Evolutionary conservation across 2,329 filamentous ascomycete genomes (phyloP).

Genomic region (Botrytis galanthina): DNA sequence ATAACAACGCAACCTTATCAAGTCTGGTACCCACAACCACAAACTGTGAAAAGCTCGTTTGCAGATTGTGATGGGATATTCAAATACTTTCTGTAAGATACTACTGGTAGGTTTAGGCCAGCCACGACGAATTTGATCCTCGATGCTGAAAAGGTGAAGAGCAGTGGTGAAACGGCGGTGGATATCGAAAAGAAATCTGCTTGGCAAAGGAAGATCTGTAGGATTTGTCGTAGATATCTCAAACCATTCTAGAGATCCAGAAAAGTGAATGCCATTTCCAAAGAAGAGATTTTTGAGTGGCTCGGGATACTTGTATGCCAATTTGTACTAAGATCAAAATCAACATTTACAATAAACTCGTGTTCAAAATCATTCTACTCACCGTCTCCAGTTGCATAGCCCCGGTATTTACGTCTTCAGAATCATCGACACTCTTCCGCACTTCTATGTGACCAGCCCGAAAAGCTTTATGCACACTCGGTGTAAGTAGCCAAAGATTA

Average conservation of each 20-base stretch:
- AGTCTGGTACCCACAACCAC: neutral
- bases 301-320: neutral
- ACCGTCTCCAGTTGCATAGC: neutral
- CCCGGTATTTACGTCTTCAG: no score
- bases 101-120: neutral
- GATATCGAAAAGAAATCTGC: neutral
- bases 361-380: neutral
- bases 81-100: neutral
- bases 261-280: neutral
- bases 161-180: neutral
- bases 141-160: constrained; percentile 1
- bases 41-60: neutral
- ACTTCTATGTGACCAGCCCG: neutral
- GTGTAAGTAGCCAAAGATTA: neutral
- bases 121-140: neutral
- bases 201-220: neutral
- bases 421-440: neutral
- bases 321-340: neutral
- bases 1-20: neutral
- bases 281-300: neutral
- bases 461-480: neutral
- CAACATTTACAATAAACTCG: no score
- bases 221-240: neutral
- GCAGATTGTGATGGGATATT: neutral
- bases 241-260: neutral